Evolutionary conservation across 139 green algal genomes (phyloP), one percentile per base, ranked within the genome.

Genomic region (Nannochloris sp.): DNA sequence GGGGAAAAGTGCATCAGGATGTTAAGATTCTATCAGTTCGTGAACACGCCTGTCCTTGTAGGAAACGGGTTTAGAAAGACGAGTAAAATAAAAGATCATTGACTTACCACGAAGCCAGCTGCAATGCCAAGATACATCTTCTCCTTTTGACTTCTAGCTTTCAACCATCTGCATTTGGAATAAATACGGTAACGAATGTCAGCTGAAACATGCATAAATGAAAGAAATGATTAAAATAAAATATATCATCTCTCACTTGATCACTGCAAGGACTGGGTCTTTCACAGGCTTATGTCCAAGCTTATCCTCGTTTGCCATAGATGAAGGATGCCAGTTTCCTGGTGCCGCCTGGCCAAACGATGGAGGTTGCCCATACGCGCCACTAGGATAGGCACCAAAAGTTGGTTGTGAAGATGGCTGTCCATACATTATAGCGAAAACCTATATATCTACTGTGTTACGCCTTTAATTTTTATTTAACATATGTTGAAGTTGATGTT

Each of bases 101-200:
- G n/a, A n/a, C 81, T 73, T 47, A 90, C 85, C 72, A 88, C 1
- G 4, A 92, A 5, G 23, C 67, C 82, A 33, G 51, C 77, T 0
- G 72, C 32, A 13, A 68, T 63, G 30, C 75, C 71, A 13, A 92
- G 60, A 7, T 71, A 31, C 6, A 72, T 48, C 69, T 87, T 87
- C 60, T 91, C 84, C 30, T 70, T 73, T 6, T 74, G 48, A 4
- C 60, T 87, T n/a, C 87, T 70, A 1, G 48, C 62, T 71, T 92
- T 91, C 0, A 92, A n/a, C 87, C 86, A 92, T 57, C 75, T 75
- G 31, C 59, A 13, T 24, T 45, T 32, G 27, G 66, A 13, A 2
- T 30, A 1, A 19, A 31, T 2, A 35, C 2, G 23, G 25, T n/a
- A 14, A 23, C 36, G 24, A 38, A 1, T 13, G 2, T 25, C 23